Conservation (phyloP, 2,329 filamentous ascomycete species). For the Botryotinia narcissicola region DNA sequence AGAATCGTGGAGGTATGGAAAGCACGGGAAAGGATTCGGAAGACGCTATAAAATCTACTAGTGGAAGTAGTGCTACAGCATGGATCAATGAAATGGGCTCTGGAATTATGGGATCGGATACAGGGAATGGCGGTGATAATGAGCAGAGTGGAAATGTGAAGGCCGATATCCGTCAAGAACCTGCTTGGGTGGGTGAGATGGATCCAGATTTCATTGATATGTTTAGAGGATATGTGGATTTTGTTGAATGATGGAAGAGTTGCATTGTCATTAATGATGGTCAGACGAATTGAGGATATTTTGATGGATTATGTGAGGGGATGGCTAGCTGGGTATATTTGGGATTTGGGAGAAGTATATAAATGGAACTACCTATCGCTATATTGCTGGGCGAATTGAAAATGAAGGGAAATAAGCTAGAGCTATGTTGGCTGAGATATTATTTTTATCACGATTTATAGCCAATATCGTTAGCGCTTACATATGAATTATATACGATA, state of each 20-base stretch:
- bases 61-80: not conserved
- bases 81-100: constrained; percentile 15
- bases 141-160: not conserved
- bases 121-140: not conserved
- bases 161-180: constrained; percentile 23
- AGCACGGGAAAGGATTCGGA: not conserved
- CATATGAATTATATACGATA: too few relatives aligned
- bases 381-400: not conserved
- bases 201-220: constrained; percentile 37
- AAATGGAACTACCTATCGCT: not conserved
- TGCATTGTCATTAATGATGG: not conserved
- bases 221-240: constrained; percentile 38
- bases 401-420: not conserved
- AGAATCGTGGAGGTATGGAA: not conserved
- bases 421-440: not conserved
- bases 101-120: not conserved
- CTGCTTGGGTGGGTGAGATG: constrained; percentile 38
- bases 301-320: not conserved
- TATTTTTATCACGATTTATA: not conserved
- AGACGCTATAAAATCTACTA: not conserved
- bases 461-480: not conserved
- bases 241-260: constrained; percentile 20
- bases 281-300: not conserved
- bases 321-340: not conserved
- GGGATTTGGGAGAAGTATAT: not conserved